A percentile compares a stretch with the other conserved stretches of the same genome.
Conservation (phyloP, 768 basidiomycete species). For the Bullera alba region DNA sequence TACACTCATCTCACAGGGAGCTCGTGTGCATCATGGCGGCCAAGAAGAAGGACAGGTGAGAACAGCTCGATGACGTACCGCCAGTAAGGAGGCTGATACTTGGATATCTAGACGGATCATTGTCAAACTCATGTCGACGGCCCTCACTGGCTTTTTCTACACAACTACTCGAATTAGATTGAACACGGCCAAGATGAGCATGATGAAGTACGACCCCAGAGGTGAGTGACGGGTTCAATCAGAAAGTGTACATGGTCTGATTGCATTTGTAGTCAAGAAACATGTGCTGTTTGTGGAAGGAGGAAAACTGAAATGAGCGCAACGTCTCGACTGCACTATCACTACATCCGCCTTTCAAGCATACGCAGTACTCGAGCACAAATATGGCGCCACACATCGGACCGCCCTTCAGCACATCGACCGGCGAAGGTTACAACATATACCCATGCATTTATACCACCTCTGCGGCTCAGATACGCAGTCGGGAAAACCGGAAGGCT, state of each 20-base stretch:
- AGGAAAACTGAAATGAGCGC: conserved; percentile 6
- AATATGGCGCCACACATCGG: too few relatives aligned
- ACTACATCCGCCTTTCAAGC: not conserved
- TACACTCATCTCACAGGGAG: not conserved
- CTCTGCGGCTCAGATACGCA: too few relatives aligned
- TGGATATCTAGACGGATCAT: conserved; percentile 72
- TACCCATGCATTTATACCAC: too few relatives aligned
- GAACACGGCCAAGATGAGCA: conserved; percentile 59
- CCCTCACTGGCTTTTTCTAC: conserved; percentile 87
- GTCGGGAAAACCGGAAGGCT: too few relatives aligned
- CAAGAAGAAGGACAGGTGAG: conserved; percentile 38
- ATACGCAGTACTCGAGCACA: too few relatives aligned
- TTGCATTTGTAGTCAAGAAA: not conserved
- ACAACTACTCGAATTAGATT: conserved; percentile 67
- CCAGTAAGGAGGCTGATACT: not conserved
- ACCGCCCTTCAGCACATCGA: too few relatives aligned
- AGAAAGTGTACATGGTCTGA: not conserved
- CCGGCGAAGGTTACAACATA: too few relatives aligned
- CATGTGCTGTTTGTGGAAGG: conserved; percentile 7
- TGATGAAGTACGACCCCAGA: conserved; percentile 85
- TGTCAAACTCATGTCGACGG: conserved; percentile 80
- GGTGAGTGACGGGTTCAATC: conserved; percentile 51
- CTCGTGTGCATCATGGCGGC: conserved; percentile 23
- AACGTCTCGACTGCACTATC: not conserved
- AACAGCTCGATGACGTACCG: not conserved